A percentile compares a stretch with the other conserved stretches of the same genome.
phyloP scores from a whole-genome alignment of 345 rosid species.

The Psidium friedrichsthalianum region DNA sequence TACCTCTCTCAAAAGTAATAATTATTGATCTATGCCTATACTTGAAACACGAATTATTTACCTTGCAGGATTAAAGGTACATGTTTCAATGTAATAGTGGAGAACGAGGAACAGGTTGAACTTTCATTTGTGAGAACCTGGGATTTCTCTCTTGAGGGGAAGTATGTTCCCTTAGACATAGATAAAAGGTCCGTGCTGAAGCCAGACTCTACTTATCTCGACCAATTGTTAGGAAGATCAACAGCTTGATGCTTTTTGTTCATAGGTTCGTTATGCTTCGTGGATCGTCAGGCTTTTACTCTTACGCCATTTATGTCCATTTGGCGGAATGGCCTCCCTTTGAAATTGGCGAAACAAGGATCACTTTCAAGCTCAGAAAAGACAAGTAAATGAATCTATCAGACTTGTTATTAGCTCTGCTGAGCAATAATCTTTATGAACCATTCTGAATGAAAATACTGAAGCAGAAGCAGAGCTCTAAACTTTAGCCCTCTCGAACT shows the following conservation, averaged over 20 bases:
- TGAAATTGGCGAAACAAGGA: constrained; percentile 72
- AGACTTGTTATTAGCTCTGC: not conserved
- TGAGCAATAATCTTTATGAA: not conserved
- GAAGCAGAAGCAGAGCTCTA: not conserved
- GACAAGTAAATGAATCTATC: constrained; percentile 51
- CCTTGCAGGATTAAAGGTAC: constrained; percentile 54
- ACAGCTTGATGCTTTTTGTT: constrained; percentile 5
- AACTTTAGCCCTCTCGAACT: not conserved
- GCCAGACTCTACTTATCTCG: not conserved
- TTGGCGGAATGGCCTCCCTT: constrained; percentile 85
- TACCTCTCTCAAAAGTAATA: not conserved
- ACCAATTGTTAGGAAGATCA: not conserved
- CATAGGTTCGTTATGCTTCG: constrained; percentile 83
- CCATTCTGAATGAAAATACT: not conserved
- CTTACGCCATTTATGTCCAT: constrained; percentile 82
- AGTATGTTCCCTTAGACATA: constrained; percentile 58
- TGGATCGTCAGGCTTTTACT: constrained; percentile 82
- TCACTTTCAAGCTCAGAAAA: constrained; percentile 90
- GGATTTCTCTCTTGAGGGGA: constrained; percentile 68
- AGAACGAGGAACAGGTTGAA: constrained; percentile 60
- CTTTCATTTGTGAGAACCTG: constrained; percentile 58
- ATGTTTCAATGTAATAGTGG: constrained; percentile 41
- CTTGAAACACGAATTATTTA: not conserved
- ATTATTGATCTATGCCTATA: not conserved
- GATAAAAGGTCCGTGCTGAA: constrained; percentile 50